Evolutionary conservation across 345 rosid genomes (phyloP), one percentile per base, ranked within the genome.

Genomic region (Stellera chamaejasme): DNA sequence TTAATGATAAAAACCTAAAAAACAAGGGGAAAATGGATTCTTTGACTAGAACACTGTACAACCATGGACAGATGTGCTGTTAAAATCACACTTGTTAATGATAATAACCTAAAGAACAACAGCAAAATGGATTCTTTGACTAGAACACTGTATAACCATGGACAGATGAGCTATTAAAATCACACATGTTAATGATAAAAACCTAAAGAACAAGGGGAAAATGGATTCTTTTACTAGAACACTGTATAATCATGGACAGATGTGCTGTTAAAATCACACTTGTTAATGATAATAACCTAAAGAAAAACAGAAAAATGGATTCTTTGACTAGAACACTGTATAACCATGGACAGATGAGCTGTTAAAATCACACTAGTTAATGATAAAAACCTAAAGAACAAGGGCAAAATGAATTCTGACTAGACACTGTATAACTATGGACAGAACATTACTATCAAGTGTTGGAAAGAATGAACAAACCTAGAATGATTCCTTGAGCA

Each of bases 401-500:
- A n/a, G n/a, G n/a, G n/a, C n/a, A n/a, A n/a, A n/a, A n/a, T n/a
- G n/a, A n/a, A n/a, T n/a, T n/a, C n/a, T n/a, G n/a, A n/a, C n/a
- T n/a, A 27, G 26, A 6, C 59, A 55, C 2, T 23, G 10, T 14
- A 46, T 45, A 26, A 45, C 45, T 26, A 27, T 14, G 50, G 47
- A 26, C 39, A 23, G 25, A 27, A 47, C 10, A 42, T 8, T 11
- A 45, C 46, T 14, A 11, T 32, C 56, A 55, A 7, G 42, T 6
- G 45, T 12, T 13, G 3, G 25, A 59, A 65, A 36, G 13, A 32
- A 66, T 56, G 48, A 53, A 63, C 89, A 28, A 72, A 92, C 98
- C 95, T 0, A 92, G 96, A 57, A 92, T 69, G 69, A 92, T 92
- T 61, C 98, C 98, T 61, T 92, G 96, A 27, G 87, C 93, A 65